A percentile compares a stretch with the other conserved stretches of the same genome.
Conservation (phyloP, 2,329 filamentous ascomycete genomes). For the Claviceps citrina region DNA sequence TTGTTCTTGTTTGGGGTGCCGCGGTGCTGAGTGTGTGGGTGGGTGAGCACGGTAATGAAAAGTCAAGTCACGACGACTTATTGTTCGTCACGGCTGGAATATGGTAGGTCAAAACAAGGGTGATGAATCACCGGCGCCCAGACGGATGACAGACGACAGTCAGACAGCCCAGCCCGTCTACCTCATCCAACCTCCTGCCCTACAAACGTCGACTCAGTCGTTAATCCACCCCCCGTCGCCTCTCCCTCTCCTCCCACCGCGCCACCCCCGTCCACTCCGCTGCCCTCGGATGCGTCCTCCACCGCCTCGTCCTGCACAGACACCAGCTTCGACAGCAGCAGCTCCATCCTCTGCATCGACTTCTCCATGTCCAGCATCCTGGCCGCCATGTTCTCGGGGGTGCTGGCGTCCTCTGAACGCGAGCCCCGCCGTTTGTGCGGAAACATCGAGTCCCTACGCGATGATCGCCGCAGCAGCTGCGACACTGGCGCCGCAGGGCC, state of each 20-base stretch:
- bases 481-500: conserved; percentile 7
- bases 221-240: too few relatives aligned
- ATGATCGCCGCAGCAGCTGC: conserved; percentile 16
- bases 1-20: too few relatives aligned
- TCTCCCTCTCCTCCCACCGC: conserved; percentile 14
- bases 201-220: conserved; percentile 17
- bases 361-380: conserved; percentile 36
- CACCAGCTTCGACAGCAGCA: conserved; percentile 27
- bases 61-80: too few relatives aligned
- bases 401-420: conserved; percentile 28
- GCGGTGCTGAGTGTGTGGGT: too few relatives aligned
- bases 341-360: conserved; percentile 31
- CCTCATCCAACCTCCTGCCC: conserved; percentile 4
- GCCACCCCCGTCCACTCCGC: conserved; percentile 15
- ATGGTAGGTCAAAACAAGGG: too few relatives aligned
- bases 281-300: conserved; percentile 13
- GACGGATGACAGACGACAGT: neutral
- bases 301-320: conserved; percentile 16
- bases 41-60: too few relatives aligned
- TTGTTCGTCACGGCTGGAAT: too few relatives aligned
- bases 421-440: conserved; percentile 33
- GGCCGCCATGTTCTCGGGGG: conserved; percentile 26
- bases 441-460: conserved; percentile 42
- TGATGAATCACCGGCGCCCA: too few relatives aligned
- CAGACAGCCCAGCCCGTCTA: too few relatives aligned